Evolutionary conservation across 2,329 filamentous ascomycete genomes (phyloP).

Genomic region (Amauroascus niger): DNA sequence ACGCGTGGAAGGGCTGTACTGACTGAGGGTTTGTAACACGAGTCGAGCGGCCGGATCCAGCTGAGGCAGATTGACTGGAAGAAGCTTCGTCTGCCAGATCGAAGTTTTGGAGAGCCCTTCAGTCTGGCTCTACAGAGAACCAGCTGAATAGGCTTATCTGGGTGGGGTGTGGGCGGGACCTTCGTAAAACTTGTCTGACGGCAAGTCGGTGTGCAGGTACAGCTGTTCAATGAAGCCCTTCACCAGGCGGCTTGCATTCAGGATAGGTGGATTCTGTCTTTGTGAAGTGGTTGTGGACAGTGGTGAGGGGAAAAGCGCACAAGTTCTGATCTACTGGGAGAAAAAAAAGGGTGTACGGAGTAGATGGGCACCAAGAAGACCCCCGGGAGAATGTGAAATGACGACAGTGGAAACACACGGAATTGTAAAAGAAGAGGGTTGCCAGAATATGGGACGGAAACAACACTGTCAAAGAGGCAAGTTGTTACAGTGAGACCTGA

Average conservation of each 20-base stretch:
- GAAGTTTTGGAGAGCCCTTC: slow-evolving; percentile 43
- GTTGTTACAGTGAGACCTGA: background rate
- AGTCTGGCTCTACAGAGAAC: slow-evolving; percentile 37
- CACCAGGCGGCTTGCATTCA: background rate
- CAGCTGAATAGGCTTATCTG: slow-evolving; percentile 34
- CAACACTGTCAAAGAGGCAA: background rate
- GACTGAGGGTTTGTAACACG: slow-evolving; percentile 45
- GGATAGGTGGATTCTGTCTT: background rate
- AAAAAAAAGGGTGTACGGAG: too few species aligned
- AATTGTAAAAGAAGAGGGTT: background rate
- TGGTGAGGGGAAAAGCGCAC: background rate
- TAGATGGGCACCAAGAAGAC: too few species aligned
- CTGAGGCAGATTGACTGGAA: slow-evolving; percentile 48
- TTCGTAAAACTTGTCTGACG: background rate
- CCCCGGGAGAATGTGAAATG: background rate
- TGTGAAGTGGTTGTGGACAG: background rate
- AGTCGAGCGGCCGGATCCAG: slow-evolving; percentile 58
- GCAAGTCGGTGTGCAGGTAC: background rate
- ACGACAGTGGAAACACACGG: slow-evolving; percentile 9
- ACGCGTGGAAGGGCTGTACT: slow-evolving; percentile 36
- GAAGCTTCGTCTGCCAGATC: slow-evolving; percentile 64
- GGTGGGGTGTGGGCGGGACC: background rate
- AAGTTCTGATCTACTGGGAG: background rate
- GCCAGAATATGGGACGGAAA: background rate
- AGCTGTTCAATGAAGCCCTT: background rate